A percentile compares a stretch with the other conserved stretches of the same genome.
These are phyloP conservation scores for Fusarium luffae DNA, from an alignment of 2,329 filamentous ascomycete species.

Conservation along the genomic window DNA sequence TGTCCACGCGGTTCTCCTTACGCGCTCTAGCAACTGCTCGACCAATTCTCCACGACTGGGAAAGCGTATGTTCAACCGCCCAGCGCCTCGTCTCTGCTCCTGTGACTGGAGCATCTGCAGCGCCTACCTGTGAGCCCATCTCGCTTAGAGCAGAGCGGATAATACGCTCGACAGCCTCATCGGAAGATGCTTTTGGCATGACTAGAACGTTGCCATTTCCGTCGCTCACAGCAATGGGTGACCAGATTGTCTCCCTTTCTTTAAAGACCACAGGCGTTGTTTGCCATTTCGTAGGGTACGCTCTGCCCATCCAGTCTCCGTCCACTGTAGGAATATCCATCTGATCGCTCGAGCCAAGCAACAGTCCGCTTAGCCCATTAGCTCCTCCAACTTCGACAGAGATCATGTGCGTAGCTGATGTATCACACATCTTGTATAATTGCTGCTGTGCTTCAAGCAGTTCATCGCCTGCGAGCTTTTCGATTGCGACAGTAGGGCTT, in stretches of 20 bases:
- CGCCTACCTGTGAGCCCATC: constrained; percentile 65
- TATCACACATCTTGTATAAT: constrained; percentile 62
- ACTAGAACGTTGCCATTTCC: constrained; percentile 63
- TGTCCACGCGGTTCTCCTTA: constrained; percentile 61
- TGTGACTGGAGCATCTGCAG: constrained; percentile 60
- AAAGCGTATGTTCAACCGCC: constrained; percentile 64
- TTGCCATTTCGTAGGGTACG: constrained; percentile 66
- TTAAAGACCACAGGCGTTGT: constrained; percentile 65
- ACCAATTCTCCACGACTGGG: constrained; percentile 68
- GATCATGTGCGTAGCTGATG: constrained; percentile 66
- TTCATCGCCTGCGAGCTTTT: constrained; percentile 69
- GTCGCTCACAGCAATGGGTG: constrained; percentile 61
- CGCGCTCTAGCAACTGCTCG: constrained; percentile 66
- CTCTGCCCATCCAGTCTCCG: constrained; percentile 68
- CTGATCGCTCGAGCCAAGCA: constrained; percentile 64
- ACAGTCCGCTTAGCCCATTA: constrained; percentile 70
- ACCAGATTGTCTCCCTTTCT: constrained; percentile 58
- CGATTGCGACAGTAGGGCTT: constrained; percentile 69
- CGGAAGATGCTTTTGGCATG: constrained; percentile 61
- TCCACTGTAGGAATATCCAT: constrained; percentile 64
- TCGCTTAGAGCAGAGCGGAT: constrained; percentile 63
- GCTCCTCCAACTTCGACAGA: constrained; percentile 74
- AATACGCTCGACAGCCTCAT: constrained; percentile 60
- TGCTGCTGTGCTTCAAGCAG: constrained; percentile 62
- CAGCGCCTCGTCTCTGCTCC: constrained; percentile 62